phyloP scores from a whole-genome alignment of 1,284 basidiomycete species.

The Cryptococcus amylolentus region DNA sequence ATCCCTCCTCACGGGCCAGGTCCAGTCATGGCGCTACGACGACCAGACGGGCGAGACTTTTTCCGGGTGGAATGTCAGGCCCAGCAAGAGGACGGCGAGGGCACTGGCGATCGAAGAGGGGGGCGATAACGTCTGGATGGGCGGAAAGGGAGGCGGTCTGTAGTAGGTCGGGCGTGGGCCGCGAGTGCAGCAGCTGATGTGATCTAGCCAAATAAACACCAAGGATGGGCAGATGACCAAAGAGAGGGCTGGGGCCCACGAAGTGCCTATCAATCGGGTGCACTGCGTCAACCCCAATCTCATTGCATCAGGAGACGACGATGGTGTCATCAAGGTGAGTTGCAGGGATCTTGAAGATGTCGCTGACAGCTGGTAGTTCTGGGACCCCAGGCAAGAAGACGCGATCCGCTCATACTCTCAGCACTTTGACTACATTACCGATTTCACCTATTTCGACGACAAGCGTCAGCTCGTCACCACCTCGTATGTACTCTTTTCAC shows the following conservation, averaged over 20 bases:
- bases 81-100: constrained; percentile 64
- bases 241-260: constrained; percentile 66
- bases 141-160: constrained; percentile 77
- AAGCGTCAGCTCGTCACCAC: constrained; percentile 80
- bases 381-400: constrained; percentile 74
- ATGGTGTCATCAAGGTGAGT: constrained; percentile 82
- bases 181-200: neutral
- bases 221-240: constrained; percentile 59
- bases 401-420: constrained; percentile 70
- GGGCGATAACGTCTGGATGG: constrained; percentile 67
- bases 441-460: constrained; percentile 80
- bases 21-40: constrained; percentile 72
- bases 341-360: neutral
- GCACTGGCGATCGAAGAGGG: constrained; percentile 63
- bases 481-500: constrained; percentile 55
- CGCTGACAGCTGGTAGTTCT: constrained; percentile 58
- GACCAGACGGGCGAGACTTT: constrained; percentile 54
- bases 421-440: constrained; percentile 93
- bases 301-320: constrained; percentile 84
- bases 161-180: constrained; percentile 57
- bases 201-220: constrained; percentile 37
- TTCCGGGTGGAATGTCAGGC: constrained; percentile 41
- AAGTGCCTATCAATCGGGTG: constrained; percentile 85
- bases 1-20: constrained; percentile 74
- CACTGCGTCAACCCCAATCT: constrained; percentile 65